Conservation (phyloP, 441 rosid species). For the Adansonia rubrostipa region DNA sequence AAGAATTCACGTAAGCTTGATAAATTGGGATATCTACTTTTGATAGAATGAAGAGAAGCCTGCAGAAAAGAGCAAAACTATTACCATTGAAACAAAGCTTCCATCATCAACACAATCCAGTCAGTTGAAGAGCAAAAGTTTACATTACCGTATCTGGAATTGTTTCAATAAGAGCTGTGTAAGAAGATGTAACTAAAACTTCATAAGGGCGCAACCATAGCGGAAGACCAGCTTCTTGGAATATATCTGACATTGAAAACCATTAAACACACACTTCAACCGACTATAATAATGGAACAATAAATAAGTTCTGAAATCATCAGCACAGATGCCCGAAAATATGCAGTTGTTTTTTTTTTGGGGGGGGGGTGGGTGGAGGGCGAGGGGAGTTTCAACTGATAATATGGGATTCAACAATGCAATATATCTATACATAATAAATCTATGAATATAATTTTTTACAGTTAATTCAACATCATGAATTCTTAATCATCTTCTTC, state of each 20-base stretch:
- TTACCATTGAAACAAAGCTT: conserved; percentile 19
- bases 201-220: conserved; percentile 98
- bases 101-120: neutral
- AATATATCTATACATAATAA: neutral
- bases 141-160: conserved; percentile 89
- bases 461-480: conserved; percentile 3
- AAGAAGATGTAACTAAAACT: conserved; percentile 94
- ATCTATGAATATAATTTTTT: neutral
- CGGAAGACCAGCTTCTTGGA: conserved; percentile 99
- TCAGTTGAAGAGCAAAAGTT: conserved; percentile 25
- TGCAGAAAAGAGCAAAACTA: conserved; percentile 36
- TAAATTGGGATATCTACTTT: conserved; percentile 90
- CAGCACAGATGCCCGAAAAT: neutral
- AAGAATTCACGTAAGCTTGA: conserved; percentile 91
- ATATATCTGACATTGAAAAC: conserved; percentile 69
- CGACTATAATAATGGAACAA: conserved; percentile 14
- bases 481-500: conserved; percentile 8
- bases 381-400: neutral
- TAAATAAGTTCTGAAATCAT: neutral
- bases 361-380: neutral
- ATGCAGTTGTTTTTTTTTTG: neutral
- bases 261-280: conserved; percentile 25
- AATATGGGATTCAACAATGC: neutral
- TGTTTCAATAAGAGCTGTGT: conserved; percentile 98
- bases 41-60: conserved; percentile 99